Conservation (phyloP, 2,329 filamentous ascomycete species). For the Penicillium sp. region DNA sequence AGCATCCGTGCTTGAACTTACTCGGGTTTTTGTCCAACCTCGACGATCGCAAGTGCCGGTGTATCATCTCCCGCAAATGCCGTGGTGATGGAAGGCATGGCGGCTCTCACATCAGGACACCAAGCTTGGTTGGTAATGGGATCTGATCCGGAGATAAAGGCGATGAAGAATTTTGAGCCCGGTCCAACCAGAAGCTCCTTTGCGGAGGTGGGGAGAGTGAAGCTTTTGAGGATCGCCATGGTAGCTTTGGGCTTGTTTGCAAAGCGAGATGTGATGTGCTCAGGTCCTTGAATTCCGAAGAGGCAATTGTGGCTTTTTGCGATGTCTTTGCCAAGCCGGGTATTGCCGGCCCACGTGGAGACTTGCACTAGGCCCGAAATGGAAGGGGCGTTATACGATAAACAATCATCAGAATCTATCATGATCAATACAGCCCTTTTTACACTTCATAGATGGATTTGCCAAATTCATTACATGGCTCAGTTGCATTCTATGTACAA, state of each 20-base stretch:
- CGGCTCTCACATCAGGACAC: conserved; percentile 45
- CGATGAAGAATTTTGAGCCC: conserved; percentile 32
- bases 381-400: no score
- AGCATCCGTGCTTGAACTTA: conserved; percentile 21
- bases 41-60: conserved; percentile 30
- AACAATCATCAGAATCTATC: no score
- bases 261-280: background rate
- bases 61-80: conserved; percentile 30
- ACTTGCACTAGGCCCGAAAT: no score
- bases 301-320: background rate
- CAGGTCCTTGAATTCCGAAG: background rate
- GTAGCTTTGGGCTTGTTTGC: background rate
- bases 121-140: conserved; percentile 39
- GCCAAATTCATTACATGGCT: no score
- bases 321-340: background rate
- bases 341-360: background rate
- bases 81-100: conserved; percentile 33
- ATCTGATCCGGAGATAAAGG: conserved; percentile 41
- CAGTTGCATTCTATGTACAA: no score
- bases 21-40: conserved; percentile 40
- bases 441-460: no score
- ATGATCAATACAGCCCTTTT: no score
- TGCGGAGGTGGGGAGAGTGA: conserved; percentile 20
- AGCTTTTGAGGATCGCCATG: conserved; percentile 34
- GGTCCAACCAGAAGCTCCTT: conserved; percentile 14